phyloP scores from a whole-genome alignment of 495 filamentous ascomycete species.

The Hypoxylon intermedium region DNA sequence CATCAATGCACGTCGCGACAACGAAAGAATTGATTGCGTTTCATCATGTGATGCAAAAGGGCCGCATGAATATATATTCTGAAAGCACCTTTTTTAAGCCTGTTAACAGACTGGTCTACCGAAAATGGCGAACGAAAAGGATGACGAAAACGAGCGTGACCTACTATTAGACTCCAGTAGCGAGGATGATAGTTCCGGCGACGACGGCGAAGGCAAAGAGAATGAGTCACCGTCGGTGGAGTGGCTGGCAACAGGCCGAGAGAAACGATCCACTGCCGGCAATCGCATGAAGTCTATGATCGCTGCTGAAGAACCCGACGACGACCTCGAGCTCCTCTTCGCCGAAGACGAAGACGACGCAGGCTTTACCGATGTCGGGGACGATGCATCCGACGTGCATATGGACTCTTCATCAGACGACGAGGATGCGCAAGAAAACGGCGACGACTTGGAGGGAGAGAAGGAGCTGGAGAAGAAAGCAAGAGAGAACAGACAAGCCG shows the following conservation, averaged over 20 bases:
- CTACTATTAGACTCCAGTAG: constrained; percentile 34
- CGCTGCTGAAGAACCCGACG: constrained; percentile 74
- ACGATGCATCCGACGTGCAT: constrained; percentile 75
- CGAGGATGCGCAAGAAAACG: constrained; percentile 71
- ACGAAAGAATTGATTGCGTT: not conserved
- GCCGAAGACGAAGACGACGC: constrained; percentile 86
- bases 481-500: constrained; percentile 54
- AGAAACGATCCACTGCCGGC: constrained; percentile 84
- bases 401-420: constrained; percentile 86
- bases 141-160: constrained; percentile 27
- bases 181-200: constrained; percentile 37
- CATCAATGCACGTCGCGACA: not conserved
- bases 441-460: constrained; percentile 72
- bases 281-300: constrained; percentile 82
- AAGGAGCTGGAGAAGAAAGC: constrained; percentile 69
- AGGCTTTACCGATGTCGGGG: constrained; percentile 73
- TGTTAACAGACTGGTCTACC: not conserved
- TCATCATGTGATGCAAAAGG: not conserved
- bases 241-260: constrained; percentile 77
- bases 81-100: too few relatives aligned
- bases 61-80: too few relatives aligned
- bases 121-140: constrained; percentile 23
- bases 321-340: constrained; percentile 81
- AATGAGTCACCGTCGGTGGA: constrained; percentile 57
- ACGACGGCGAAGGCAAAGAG: too few relatives aligned